Evolutionary conservation across 1,284 basidiomycete genomes (phyloP).

Genomic region (Ceratobasidium sp.): DNA sequence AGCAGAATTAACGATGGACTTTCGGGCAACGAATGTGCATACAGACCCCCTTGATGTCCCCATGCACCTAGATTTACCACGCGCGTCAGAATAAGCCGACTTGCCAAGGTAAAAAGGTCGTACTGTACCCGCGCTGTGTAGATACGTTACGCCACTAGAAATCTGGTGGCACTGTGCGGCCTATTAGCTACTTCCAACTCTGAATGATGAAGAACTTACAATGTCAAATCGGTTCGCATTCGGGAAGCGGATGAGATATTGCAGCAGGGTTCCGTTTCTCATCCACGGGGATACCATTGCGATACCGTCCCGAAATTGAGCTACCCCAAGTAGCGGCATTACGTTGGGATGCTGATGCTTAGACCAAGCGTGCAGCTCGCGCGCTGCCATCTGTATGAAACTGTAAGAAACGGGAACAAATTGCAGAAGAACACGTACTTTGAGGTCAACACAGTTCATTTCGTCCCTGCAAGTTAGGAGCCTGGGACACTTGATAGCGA

Average conservation of each 20-base stretch:
- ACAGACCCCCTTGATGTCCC: background rate
- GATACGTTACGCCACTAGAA: background rate
- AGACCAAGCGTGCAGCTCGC: background rate
- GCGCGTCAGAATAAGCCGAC: too few species aligned
- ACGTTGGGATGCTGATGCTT: background rate
- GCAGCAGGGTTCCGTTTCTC: background rate
- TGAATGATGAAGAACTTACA: background rate
- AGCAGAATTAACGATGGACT: background rate
- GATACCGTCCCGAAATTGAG: background rate
- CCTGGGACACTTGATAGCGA: background rate
- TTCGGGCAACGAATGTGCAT: background rate
- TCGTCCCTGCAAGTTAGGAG: background rate
- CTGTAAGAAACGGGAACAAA: background rate
- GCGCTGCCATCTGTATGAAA: background rate
- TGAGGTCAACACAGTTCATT: background rate
- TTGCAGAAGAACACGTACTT: background rate
- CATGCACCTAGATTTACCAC: background rate
- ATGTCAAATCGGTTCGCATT: background rate
- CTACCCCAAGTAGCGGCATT: background rate
- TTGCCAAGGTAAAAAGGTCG: too few species aligned
- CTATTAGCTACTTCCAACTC: too few species aligned
- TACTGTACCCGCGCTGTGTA: background rate
- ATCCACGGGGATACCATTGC: constrained; percentile 1
- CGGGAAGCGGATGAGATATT: background rate
- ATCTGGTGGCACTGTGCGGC: background rate